Evolutionary conservation across 345 rosid genomes (phyloP), one percentile per base, ranked within the genome.

Genomic region (Excoecaria agallocha): DNA sequence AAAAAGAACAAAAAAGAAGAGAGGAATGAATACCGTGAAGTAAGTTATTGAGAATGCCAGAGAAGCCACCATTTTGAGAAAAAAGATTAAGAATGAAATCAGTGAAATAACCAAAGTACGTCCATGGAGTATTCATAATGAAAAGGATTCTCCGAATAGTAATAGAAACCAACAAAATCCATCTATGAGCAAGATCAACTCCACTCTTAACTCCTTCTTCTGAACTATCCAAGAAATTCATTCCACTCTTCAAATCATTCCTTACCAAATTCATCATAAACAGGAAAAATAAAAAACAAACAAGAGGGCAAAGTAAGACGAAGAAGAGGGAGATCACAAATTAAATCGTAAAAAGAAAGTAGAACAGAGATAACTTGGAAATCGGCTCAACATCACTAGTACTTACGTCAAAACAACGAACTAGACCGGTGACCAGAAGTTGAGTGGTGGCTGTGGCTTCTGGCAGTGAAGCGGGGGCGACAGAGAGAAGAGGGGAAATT

Each of bases 61-160:
- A 66, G 75, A 90, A 74, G 73, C 82, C 85, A 60, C 87, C 88
- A 68, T 92, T 90, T 3, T 54, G 76, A 52, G 91, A 89, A 2
- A 90, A 46, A 54, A 94, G 84, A 79, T 94, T 90, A 78, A 92
- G 91, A 3, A 84, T n/a, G 79, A 92, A 90, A 13, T 90, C 97
- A 66, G 88, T 68, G 12, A 75, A 38, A 61, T 63, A 70, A 4
- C 97, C 96, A 48, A 87, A 79, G 86, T 70, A 86, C 74, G 83
- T 85, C 93, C 88, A 68, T 5, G 97, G 96, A 66, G 69, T 92
- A 48, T 86, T 65, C 8, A 89, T 64, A 13, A 86, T 63, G 16
- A 68, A 70, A 63, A 94, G 57, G 68, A 92, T 69, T 76, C 82
- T 88, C 17, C 91, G 84, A 46, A 66, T 87, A 8, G 89, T 68